phyloP scores from a whole-genome alignment of 2,329 filamentous ascomycete species.

The Spiromastix sp. region DNA sequence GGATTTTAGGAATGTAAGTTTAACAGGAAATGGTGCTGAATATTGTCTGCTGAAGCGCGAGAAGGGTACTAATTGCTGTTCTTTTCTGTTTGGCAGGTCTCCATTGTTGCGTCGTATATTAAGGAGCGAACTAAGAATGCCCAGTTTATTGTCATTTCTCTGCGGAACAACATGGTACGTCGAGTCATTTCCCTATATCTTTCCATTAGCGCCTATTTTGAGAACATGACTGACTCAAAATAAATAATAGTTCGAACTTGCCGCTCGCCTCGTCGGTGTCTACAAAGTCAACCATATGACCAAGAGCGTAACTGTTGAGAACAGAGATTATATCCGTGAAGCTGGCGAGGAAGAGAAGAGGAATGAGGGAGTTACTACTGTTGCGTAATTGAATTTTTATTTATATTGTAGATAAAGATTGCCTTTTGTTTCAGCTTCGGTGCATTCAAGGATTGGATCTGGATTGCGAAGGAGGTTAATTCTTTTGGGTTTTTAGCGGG shows the following conservation, averaged over 20 bases:
- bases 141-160: conserved; percentile 95
- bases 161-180: conserved; percentile 85
- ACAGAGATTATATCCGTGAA: conserved; percentile 58
- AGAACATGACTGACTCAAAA: not conserved
- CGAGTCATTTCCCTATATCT: not conserved
- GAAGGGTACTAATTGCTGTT: conserved; percentile 8
- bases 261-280: conserved; percentile 86
- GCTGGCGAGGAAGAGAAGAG: not conserved
- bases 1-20: conserved; percentile 91
- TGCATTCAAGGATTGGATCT: too few species aligned
- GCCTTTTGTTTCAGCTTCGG: too few species aligned
- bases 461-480: too few species aligned
- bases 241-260: conserved; percentile 64
- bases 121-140: conserved; percentile 99
- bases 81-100: conserved; percentile 50
- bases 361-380: too few species aligned
- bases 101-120: conserved; percentile 97
- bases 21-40: not conserved
- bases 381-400: too few species aligned
- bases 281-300: conserved; percentile 99
- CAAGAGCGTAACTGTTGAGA: conserved; percentile 83
- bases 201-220: not conserved
- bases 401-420: too few species aligned
- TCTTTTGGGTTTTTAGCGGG: too few species aligned
- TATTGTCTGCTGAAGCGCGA: not conserved